Conservation (phyloP, 1,284 basidiomycete genomes). For the Meira miltonrushii region DNA sequence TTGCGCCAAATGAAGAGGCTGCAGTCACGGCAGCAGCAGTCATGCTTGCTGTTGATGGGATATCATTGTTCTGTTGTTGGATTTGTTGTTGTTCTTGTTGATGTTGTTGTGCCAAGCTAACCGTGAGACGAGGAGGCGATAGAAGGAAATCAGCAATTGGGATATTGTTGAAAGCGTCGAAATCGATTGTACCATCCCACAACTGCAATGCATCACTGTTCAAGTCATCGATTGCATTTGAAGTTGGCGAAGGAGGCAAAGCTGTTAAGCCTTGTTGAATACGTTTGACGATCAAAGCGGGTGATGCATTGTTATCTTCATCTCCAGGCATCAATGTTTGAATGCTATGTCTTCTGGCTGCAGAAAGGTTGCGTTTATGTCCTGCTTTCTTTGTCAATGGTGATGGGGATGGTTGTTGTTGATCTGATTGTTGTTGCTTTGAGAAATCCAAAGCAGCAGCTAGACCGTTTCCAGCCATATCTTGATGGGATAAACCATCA, state of each 20-base stretch:
- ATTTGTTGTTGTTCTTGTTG: slow-evolving; percentile 3
- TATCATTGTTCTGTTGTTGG: not conserved
- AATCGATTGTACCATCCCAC: slow-evolving; percentile 16
- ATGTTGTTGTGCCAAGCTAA: slow-evolving; percentile 24
- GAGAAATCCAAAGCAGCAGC: slow-evolving; percentile 21
- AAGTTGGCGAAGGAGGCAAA: not conserved
- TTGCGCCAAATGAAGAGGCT: slow-evolving; percentile 10
- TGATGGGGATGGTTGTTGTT: slow-evolving; percentile 12
- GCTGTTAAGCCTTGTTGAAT: not conserved
- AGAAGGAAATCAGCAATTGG: slow-evolving; percentile 31
- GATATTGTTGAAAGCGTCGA: slow-evolving; percentile 15
- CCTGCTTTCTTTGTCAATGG: slow-evolving; percentile 23
- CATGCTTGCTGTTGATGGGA: no score
- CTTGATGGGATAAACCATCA: slow-evolving; percentile 5
- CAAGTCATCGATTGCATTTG: slow-evolving; percentile 12
- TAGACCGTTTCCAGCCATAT: slow-evolving; percentile 13
- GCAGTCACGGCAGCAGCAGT: slow-evolving; percentile 9
- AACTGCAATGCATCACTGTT: slow-evolving; percentile 17
- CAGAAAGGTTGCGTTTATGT: slow-evolving; percentile 23
- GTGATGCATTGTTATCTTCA: not conserved
- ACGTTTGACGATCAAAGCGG: not conserved
- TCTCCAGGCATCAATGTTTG: slow-evolving; percentile 29
- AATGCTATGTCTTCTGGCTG: slow-evolving; percentile 37
- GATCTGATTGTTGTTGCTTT: slow-evolving; percentile 23
- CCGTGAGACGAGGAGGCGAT: slow-evolving; percentile 42